Evolutionary conservation across 495 filamentous ascomycete species (phyloP).

Genomic region (Alectoria sarmentosa): DNA sequence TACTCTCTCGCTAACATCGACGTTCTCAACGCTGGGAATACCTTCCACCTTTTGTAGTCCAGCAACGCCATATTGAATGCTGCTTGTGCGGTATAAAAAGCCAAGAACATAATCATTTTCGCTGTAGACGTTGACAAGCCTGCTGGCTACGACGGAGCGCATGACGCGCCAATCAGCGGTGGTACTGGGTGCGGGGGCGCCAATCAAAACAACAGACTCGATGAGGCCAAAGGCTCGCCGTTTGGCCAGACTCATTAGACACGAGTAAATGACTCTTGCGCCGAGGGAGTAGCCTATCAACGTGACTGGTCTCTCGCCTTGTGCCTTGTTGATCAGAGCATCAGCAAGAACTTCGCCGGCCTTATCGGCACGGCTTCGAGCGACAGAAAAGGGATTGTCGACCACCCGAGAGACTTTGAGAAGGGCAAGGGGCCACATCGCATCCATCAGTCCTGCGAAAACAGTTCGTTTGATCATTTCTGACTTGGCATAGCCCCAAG

Average conservation of each 20-base stretch:
- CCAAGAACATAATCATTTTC: constrained; percentile 72
- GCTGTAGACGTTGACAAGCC: constrained; percentile 71
- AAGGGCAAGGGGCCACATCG: constrained; percentile 68
- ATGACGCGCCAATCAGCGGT: constrained; percentile 59
- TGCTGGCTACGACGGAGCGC: constrained; percentile 63
- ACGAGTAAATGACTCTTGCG: constrained; percentile 79
- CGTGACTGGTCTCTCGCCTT: constrained; percentile 85
- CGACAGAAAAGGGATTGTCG: constrained; percentile 85
- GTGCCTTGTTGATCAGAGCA: constrained; percentile 75
- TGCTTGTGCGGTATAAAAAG: constrained; percentile 71
- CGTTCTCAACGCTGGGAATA: constrained; percentile 65
- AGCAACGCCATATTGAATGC: constrained; percentile 67
- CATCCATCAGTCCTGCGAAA: constrained; percentile 62
- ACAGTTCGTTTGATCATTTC: constrained; percentile 74
- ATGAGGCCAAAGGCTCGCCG: constrained; percentile 77
- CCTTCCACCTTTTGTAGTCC: constrained; percentile 60
- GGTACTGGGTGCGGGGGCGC: constrained; percentile 67
- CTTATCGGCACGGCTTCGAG: constrained; percentile 77
- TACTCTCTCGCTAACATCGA: constrained; percentile 64
- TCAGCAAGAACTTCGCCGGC: constrained; percentile 81
- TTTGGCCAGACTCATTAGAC: constrained; percentile 67
- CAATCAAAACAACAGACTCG: constrained; percentile 78
- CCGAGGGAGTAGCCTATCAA: constrained; percentile 86
- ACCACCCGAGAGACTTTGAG: constrained; percentile 74
- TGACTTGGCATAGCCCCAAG: constrained; percentile 69